Evolutionary conservation across 2,329 filamentous ascomycete genomes (phyloP), one percentile per base, ranked within the genome.

Genomic region (Dothiorella sarmentorum): DNA sequence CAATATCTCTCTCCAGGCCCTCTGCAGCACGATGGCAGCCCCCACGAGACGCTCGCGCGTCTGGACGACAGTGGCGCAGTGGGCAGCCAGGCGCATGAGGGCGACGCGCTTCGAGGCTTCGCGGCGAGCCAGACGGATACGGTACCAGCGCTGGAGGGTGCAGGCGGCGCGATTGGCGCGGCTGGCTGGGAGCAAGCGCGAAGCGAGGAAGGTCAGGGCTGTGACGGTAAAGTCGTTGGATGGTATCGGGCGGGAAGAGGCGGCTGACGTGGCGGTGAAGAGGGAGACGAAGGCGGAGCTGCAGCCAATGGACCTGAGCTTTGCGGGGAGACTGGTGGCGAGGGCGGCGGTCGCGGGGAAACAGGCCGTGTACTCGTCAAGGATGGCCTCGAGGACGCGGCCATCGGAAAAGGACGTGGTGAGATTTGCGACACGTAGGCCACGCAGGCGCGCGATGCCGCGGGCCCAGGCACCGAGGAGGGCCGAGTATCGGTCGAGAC

Each of bases 171-270:
- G 76, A 59, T 76, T 72, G 11, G 71, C 71, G 58, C 75, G 75
- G 1, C 78, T 77, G 5, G 82, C 74, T 0, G 79, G 77, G 3
- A 86, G 72, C 1, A 86, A 71, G 38, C 83, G 77, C 3, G 81
- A 84, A 40, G 82, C 83, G 5, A 87, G 76, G 67, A 85, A 85
- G 3, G 82, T 77, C 7, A 87, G 77, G 2, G 80, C 78, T 2
- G 81, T 78, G 24, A 85, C 67, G 0, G 81, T 83, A 61, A 83
- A 85, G 63, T 81, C 77, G 24, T 73, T 73, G 58, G 80, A 78
- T 11, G 83, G 81, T 22, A 85, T 76, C 24, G 74, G 71, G 4
- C 37, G 64, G n/a, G 67, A 62, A 6, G 65, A 59, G 7, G 51
- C 58, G 18, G 68, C 67, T 7, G 64, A 61, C 4, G 67, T 61